Percentiles rank a stretch among this genome's conserved stretches.
Conservation (phyloP, 352 stramenopile genomes). For the Globisporangium splendens region DNA sequence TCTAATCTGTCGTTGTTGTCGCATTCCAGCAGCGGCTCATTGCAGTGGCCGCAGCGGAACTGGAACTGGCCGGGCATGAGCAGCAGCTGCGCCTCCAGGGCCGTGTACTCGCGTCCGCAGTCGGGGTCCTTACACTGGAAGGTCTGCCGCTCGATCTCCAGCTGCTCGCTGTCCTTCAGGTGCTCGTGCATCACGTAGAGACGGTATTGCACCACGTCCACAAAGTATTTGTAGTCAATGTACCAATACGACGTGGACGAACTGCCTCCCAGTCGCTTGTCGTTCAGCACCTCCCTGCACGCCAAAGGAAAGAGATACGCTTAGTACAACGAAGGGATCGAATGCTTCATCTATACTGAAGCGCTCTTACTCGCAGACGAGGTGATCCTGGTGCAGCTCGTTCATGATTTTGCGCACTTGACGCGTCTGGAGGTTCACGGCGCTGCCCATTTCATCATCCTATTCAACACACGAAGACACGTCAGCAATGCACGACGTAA, state of each 20-base stretch:
- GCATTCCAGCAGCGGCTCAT: constrained; percentile 81
- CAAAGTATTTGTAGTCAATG: constrained; percentile 92
- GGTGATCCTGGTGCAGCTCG: constrained; percentile 80
- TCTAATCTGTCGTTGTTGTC: constrained; percentile 83
- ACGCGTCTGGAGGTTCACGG: constrained; percentile 84
- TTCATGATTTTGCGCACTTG: constrained; percentile 90
- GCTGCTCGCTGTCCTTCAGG: constrained; percentile 80
- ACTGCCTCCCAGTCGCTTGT: constrained; percentile 80
- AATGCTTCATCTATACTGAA: not conserved
- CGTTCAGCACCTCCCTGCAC: constrained; percentile 79
- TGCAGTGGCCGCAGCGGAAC: constrained; percentile 86
- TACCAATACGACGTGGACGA: constrained; percentile 90
- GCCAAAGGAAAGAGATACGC: not conserved
- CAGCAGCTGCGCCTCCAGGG: constrained; percentile 76
- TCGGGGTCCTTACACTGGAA: constrained; percentile 85
- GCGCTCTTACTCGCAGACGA: constrained; percentile 75
- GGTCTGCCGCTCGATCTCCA: constrained; percentile 85
- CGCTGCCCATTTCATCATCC: constrained; percentile 87
- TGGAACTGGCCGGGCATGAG: constrained; percentile 80
- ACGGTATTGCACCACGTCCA: constrained; percentile 86
- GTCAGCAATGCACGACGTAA: too few species aligned
- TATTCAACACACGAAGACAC: too few species aligned
- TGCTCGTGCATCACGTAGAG: constrained; percentile 87
- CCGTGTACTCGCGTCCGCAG: constrained; percentile 85
- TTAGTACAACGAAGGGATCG: not conserved